Conservation (phyloP, 345 rosid genomes). For the Salix koriyanagi region DNA sequence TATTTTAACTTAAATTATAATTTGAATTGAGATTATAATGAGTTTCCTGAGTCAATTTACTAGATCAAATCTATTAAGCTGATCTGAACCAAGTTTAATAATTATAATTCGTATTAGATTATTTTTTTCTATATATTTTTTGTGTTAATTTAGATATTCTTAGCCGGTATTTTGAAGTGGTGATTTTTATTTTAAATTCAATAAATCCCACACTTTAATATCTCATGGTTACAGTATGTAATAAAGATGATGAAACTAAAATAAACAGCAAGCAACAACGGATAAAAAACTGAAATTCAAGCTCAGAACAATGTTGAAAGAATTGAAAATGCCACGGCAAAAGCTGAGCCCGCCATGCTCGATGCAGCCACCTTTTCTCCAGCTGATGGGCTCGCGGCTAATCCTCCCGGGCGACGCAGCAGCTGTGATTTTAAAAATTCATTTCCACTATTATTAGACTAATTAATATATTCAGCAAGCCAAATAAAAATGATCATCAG, state of each 20-base stretch:
- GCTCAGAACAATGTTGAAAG: slow-evolving; percentile 1
- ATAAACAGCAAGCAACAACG: background rate
- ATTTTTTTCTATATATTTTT: too few relatives aligned
- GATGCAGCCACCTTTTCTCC: background rate
- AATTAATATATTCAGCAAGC: background rate
- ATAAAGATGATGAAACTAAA: background rate
- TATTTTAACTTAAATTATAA: too few relatives aligned
- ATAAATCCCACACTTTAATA: background rate
- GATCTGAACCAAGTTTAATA: too few relatives aligned
- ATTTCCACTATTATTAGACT: background rate
- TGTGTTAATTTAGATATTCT: too few relatives aligned
- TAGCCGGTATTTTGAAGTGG: too few relatives aligned
- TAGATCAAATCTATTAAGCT: too few relatives aligned
- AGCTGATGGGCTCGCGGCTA: slow-evolving; percentile 1
- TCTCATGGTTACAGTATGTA: background rate
- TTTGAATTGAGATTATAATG: too few relatives aligned
- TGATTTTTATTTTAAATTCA: background rate
- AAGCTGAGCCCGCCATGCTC: background rate
- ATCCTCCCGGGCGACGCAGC: background rate
- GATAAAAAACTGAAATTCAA: background rate
- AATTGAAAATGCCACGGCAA: background rate
- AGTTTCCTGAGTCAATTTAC: too few relatives aligned
- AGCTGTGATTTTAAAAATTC: background rate
- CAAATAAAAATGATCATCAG: too few relatives aligned
- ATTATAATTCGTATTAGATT: too few relatives aligned